Percentiles rank a stretch among this genome's conserved stretches.
phyloP scores from a whole-genome alignment of 805 yeast genomes.

The Candida saitoana region DNA sequence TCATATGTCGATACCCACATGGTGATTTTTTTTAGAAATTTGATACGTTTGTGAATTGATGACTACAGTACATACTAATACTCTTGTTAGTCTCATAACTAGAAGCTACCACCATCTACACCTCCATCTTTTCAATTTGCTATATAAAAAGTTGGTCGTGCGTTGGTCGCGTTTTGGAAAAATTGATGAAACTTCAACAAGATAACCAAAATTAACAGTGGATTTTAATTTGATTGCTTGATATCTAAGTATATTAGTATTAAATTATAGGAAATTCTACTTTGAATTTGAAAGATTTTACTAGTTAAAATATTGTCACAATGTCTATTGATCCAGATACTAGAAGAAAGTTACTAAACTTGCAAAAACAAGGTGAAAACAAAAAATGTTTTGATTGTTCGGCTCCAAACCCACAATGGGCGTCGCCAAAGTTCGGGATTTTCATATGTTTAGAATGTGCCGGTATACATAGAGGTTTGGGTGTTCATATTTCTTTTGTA shows the following conservation, averaged over 20 bases:
- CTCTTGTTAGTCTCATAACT: too few species aligned
- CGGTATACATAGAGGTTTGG: slow-evolving; percentile 91
- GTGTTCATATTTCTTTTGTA: slow-evolving; percentile 95
- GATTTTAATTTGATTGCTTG: too few species aligned
- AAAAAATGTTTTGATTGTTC: slow-evolving; percentile 90
- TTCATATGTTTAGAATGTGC: slow-evolving; percentile 98
- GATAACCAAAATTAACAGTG: too few species aligned
- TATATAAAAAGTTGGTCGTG: background rate
- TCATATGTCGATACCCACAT: background rate
- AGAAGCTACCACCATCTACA: too few species aligned
- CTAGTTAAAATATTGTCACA: background rate
- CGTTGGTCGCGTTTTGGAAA: background rate
- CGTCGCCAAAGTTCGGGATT: slow-evolving; percentile 95
- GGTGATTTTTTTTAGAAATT: too few species aligned
- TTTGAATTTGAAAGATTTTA: background rate
- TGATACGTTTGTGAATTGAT: too few species aligned
- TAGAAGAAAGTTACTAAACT: slow-evolving; percentile 66
- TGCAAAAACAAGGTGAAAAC: slow-evolving; percentile 72
- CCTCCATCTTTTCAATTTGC: too few species aligned
- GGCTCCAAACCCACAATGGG: slow-evolving; percentile 99
- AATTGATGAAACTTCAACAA: background rate
- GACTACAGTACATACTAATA: too few species aligned
- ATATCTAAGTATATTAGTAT: too few species aligned
- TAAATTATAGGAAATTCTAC: background rate
- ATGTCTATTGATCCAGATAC: slow-evolving; percentile 92